A percentile compares a stretch with the other conserved stretches of the same genome.
These are phyloP conservation scores for Pelargonium cotyledonis DNA, from an alignment of 441 rosid species.

Conservation along the genomic window DNA sequence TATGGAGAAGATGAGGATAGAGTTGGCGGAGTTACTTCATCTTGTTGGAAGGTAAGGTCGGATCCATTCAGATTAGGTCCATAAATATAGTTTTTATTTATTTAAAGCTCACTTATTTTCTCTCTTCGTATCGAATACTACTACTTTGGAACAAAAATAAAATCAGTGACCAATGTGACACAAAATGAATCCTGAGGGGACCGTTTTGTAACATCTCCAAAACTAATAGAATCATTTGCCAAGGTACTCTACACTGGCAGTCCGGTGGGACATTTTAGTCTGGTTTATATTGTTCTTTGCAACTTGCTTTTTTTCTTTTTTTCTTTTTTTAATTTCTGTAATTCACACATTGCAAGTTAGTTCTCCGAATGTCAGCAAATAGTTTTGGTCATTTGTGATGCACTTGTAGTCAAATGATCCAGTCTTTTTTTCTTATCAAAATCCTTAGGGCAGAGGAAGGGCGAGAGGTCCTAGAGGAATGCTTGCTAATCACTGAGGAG, in stretches of 20 bases:
- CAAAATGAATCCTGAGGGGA: too few relatives aligned
- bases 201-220: too few relatives aligned
- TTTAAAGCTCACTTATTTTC: background rate
- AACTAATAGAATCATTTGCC: too few relatives aligned
- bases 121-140: background rate
- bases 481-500: slow-evolving; percentile 61
- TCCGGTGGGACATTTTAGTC: too few relatives aligned
- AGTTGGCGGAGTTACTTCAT: slow-evolving; percentile 84
- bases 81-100: background rate
- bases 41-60: slow-evolving; percentile 59
- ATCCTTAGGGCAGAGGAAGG: slow-evolving; percentile 70
- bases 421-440: background rate
- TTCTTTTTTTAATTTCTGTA: too few relatives aligned
- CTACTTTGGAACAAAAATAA: too few relatives aligned
- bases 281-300: too few relatives aligned
- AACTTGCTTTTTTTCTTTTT: too few relatives aligned
- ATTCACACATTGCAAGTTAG: too few relatives aligned
- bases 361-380: background rate
- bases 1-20: slow-evolving; percentile 75
- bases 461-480: slow-evolving; percentile 67
- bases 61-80: slow-evolving; percentile 8
- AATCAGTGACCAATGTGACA: too few relatives aligned
- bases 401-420: background rate
- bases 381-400: background rate
- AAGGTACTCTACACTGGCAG: too few relatives aligned